Base-by-base conservation (phyloP, 2,329 filamentous ascomycete species). In the Saccharata proteae region DNA sequence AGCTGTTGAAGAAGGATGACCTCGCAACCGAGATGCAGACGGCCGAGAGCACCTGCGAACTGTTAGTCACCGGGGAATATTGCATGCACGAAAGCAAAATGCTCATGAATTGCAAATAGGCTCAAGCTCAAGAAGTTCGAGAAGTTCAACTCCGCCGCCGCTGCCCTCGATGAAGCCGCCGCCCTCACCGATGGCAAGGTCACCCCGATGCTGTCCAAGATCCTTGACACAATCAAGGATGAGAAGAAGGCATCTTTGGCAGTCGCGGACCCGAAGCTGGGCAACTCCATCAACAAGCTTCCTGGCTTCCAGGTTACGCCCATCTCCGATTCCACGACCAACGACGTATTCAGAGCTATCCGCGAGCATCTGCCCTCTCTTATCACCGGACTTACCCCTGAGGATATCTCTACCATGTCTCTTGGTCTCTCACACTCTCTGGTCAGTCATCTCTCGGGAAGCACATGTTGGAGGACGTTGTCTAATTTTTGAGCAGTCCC, bases 181-280 rank as follows among this genome's bases (percentile, higher is more conserved):
- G 74, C 83, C 23, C 64, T 98, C 40, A 80, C 84, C 43, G 88
- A 96, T 52, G 86, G 86, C 58, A 96, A 94, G 65, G 85, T 96
- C 41, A 92, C 88, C 28, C 79, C 85, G 36, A 77, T 90, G 59
- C 71, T 98, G 40, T 67, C 80, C 32, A 71, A 69, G 45, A 73
- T 98, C 39, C 77, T 98, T 45, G 76, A 93, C 45, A 77, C 79
- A 32, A 77, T 96, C 60, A 94, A 94, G 65, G 80, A 92, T 55
- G 90, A 98, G 71, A 93, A 93, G 69, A 96, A 98, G 66, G 78
- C 83, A 24, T 92, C 86, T 13, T 71, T 98, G 43, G 88, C 85
- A 36, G 88, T 98, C 42, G 84, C 85, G 43, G 90, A 98, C 54
- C 78, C 83, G 38, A 93, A 93, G 63, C 74, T 98, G 43, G 74